phyloP scores from a whole-genome alignment of 1,139 yeast genomes.

The Yamadazyma epiphylla region DNA sequence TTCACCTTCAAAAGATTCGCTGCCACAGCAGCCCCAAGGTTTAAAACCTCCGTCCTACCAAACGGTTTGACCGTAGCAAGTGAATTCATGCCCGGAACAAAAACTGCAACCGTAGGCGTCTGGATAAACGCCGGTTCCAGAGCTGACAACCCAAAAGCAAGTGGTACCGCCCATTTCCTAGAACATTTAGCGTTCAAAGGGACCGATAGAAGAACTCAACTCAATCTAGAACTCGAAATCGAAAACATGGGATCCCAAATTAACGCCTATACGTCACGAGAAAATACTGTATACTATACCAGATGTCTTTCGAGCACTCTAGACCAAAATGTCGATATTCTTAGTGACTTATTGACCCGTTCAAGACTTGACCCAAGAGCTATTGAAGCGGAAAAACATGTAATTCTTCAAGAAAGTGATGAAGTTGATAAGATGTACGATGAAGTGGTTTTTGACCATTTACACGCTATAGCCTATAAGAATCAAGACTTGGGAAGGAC shows the following conservation, averaged over 20 bases:
- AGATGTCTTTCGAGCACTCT: slow-evolving; percentile 79
- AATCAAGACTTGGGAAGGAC: slow-evolving; percentile 95
- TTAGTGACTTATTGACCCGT: slow-evolving; percentile 84
- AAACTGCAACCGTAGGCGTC: slow-evolving; percentile 96
- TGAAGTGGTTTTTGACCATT: slow-evolving; percentile 95
- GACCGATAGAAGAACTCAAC: slow-evolving; percentile 77
- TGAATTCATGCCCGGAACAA: slow-evolving; percentile 80
- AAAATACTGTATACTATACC: slow-evolving; percentile 95
- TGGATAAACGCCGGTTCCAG: slow-evolving; percentile 98
- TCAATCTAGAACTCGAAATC: slow-evolving; percentile 82
- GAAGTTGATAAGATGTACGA: slow-evolving; percentile 98
- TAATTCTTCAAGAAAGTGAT: slow-evolving; percentile 91
- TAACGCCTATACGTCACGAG: slow-evolving; percentile 96
- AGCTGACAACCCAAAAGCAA: slow-evolving; percentile 81
- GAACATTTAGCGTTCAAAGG: slow-evolving; percentile 98
- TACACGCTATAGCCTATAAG: slow-evolving; percentile 88
- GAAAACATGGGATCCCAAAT: slow-evolving; percentile 96
- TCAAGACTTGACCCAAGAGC: slow-evolving; percentile 81
- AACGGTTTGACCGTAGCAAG: slow-evolving; percentile 95
- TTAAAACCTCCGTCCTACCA: slow-evolving; percentile 21
- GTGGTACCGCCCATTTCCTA: slow-evolving; percentile 94
- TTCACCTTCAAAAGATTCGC: too few relatives aligned
- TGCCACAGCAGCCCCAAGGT: slow-evolving; percentile 15
- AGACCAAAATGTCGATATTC: slow-evolving; percentile 80
- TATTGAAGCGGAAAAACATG: slow-evolving; percentile 93